These are phyloP conservation scores for Sporothrix inflata DNA, from an alignment of 2,329 filamentous ascomycete genomes.

Conservation along the genomic window DNA sequence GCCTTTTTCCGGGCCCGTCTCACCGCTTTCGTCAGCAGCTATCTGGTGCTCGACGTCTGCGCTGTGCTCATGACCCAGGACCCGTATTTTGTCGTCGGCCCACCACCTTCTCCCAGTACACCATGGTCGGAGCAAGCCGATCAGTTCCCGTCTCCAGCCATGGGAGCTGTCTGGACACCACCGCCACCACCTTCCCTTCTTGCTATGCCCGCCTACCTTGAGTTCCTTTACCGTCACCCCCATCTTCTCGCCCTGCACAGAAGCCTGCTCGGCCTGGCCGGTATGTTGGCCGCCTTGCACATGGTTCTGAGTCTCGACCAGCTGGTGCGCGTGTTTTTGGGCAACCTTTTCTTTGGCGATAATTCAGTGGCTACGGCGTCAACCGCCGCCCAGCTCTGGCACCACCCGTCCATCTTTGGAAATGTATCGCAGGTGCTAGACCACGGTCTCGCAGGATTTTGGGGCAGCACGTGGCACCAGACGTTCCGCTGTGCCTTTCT, in stretches of 20 bases:
- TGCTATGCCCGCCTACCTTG: slow-evolving; percentile 49
- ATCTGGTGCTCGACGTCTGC: slow-evolving; percentile 70
- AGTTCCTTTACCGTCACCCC: slow-evolving; percentile 5
- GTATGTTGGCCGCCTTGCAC: slow-evolving; percentile 63
- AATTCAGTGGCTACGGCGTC: slow-evolving; percentile 50
- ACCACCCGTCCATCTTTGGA: slow-evolving; percentile 60
- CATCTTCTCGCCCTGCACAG: slow-evolving; percentile 45
- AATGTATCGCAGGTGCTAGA: slow-evolving; percentile 60
- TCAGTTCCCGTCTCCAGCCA: slow-evolving; percentile 5
- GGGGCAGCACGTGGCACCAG: slow-evolving; percentile 91
- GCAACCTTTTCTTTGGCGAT: background rate
- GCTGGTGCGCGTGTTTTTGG: slow-evolving; percentile 29
- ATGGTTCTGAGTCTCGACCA: slow-evolving; percentile 58
- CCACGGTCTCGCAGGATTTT: slow-evolving; percentile 76
- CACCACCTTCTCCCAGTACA: slow-evolving; percentile 33
- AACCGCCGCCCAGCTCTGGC: slow-evolving; percentile 54
- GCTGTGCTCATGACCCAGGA: slow-evolving; percentile 74
- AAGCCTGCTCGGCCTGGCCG: slow-evolving; percentile 57
- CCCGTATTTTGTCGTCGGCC: slow-evolving; percentile 70
- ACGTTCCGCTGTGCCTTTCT: slow-evolving; percentile 76
- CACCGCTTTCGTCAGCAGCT: slow-evolving; percentile 56
- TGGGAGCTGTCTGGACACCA: slow-evolving; percentile 37
- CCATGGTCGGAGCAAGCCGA: slow-evolving; percentile 37
- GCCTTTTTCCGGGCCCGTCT: slow-evolving; percentile 53
- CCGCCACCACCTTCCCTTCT: slow-evolving; percentile 38